Evolutionary conservation across 805 yeast species (phyloP).

Genomic region (Isabelozyma pseudorhagii): DNA sequence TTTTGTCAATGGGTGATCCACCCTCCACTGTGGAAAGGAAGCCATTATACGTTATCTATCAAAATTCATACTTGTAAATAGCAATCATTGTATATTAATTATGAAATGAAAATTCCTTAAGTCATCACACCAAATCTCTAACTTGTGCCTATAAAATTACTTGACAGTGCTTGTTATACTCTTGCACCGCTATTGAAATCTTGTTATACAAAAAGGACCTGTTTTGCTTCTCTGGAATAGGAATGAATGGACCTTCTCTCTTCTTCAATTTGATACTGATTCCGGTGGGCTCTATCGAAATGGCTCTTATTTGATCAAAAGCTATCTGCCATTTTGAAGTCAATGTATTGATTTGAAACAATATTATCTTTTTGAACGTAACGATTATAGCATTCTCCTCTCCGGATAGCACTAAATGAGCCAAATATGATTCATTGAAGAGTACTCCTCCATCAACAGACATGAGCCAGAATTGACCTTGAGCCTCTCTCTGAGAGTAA

Average conservation of each 20-base stretch:
- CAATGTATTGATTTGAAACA: slow-evolving; percentile 61
- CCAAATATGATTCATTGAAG: slow-evolving; percentile 71
- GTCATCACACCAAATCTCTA: too few species aligned
- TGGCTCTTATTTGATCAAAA: slow-evolving; percentile 63
- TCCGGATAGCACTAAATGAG: slow-evolving; percentile 82
- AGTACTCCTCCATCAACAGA: slow-evolving; percentile 76
- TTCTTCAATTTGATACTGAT: slow-evolving; percentile 61
- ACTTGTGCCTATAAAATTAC: slow-evolving; percentile 25
- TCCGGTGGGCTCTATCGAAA: slow-evolving; percentile 78
- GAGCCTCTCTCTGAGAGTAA: slow-evolving; percentile 77
- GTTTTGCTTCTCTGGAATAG: slow-evolving; percentile 65
- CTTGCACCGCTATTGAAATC: slow-evolving; percentile 77
- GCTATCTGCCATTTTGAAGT: slow-evolving; percentile 68
- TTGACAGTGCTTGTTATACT: slow-evolving; percentile 69
- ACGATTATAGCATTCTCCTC: slow-evolving; percentile 75
- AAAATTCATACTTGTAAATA: slow-evolving; percentile 3
- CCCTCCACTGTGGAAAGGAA: background rate
- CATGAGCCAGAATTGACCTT: slow-evolving; percentile 92
- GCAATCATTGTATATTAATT: too few species aligned
- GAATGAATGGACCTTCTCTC: slow-evolving; percentile 60
- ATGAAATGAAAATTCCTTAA: too few species aligned
- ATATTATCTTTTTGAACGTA: slow-evolving; percentile 65
- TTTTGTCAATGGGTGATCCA: slow-evolving; percentile 7
- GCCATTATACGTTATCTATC: background rate
- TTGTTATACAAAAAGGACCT: slow-evolving; percentile 65